Percentiles rank a stretch among this genome's conserved stretches.
Conservation (phyloP, 257 asterid genomes). For the Mitragyna speciosa region DNA sequence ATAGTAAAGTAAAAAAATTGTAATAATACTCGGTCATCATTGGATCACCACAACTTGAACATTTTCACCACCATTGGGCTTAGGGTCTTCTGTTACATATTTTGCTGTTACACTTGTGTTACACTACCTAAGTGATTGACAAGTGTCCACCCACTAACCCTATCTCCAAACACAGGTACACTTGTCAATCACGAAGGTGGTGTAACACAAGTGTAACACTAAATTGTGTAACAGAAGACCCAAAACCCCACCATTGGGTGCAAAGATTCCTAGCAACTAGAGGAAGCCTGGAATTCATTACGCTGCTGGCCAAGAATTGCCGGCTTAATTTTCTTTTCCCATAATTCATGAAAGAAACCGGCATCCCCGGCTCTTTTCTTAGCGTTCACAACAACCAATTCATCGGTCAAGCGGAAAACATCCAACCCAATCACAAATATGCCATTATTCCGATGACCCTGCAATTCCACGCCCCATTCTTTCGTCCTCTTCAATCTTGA, state of each 20-base stretch:
- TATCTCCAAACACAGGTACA: too few relatives aligned
- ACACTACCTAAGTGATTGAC: too few relatives aligned
- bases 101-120: too few relatives aligned
- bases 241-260: background rate
- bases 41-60: background rate
- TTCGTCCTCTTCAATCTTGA: constrained; percentile 38
- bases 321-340: constrained; percentile 57
- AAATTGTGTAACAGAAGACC: too few relatives aligned
- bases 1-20: background rate
- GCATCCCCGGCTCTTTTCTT: constrained; percentile 53
- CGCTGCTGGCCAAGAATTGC: constrained; percentile 32
- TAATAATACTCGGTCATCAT: background rate
- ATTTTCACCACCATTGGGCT: background rate
- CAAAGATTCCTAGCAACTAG: background rate
- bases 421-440: constrained; percentile 48
- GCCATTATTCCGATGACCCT: constrained; percentile 50
- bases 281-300: background rate
- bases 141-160: too few relatives aligned
- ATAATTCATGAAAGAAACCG: constrained; percentile 37
- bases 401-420: constrained; percentile 50
- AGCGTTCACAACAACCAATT: constrained; percentile 60
- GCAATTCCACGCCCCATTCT: constrained; percentile 57
- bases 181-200: too few relatives aligned
- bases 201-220: too few relatives aligned
- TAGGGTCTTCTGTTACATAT: too few relatives aligned